Evolutionary conservation across 495 filamentous ascomycete species (phyloP), one percentile per base, ranked within the genome.

Genomic region (Xylaria sp.): DNA sequence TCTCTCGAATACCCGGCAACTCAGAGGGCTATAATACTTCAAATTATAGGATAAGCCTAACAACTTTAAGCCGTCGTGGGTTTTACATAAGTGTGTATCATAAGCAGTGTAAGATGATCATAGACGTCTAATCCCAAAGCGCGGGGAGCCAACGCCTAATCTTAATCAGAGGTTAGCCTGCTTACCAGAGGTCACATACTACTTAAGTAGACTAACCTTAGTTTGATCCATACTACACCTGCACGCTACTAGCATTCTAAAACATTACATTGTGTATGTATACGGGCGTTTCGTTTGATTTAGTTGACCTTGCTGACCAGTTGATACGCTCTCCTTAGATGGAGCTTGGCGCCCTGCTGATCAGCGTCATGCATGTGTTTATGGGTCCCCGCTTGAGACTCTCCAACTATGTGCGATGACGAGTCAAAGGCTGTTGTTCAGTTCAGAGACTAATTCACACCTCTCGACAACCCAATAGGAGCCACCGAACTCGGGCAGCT

Each of bases 1-100:
- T 21, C n/a, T 21, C 21, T 37, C 29, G 1, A 21, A 37, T 40
- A 14, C 59, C 37, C 59, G 43, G 29, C 37, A 43, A 17, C 12
- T 1, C 15, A 29, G 1, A 41, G 7, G 21, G 8, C 37, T 37
- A 59, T 59, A 37, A 59, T 21, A 37, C 24, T 1, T 37, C 19
- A 11, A 19, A 59, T 21, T 58, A 59, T 37, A 59, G 57, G 33
- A n/a, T 37, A 59, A 59, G 33, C 53, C 53, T 29, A 35, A 58
- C 29, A 58, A 58, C 31, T 19, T 58, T 58, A 3, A 35, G 29
- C 29, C 53, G 53, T 29, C 53, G 8, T 35, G 53, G 53, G 53
- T 6, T 35, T 58, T 35, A n/a, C n/a, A n/a, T n/a, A 33, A 6
- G 33, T 59, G 31, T 21, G 2, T 12, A 37, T 37, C 19, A 35